Conservation (phyloP, 176 grass and related monocot genomes). For the Phragmites australis region DNA sequence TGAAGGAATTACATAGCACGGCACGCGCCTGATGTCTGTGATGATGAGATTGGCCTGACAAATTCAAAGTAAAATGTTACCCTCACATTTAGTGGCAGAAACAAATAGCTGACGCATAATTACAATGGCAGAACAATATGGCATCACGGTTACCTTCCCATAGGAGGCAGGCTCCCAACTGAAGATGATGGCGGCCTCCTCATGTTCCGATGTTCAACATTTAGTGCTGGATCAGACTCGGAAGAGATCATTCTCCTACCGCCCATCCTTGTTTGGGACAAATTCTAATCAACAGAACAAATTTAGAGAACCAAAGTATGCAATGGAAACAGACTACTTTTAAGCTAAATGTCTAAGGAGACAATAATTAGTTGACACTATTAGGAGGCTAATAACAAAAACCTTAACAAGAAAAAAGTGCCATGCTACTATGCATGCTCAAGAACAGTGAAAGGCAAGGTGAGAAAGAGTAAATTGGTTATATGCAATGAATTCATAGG, state of each 20-base stretch:
- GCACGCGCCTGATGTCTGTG: conserved; percentile 65
- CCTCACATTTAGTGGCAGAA: conserved; percentile 11
- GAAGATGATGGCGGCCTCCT: conserved; percentile 74
- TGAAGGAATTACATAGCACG: conserved; percentile 4
- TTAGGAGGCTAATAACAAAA: not conserved
- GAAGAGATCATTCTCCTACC: conserved; percentile 70
- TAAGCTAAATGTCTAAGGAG: not conserved
- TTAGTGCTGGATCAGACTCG: conserved; percentile 58
- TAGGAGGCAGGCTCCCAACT: conserved; percentile 63
- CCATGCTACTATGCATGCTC: not conserved
- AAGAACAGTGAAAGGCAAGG: not conserved
- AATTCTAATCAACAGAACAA: conserved; percentile 56
- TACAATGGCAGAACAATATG: not conserved
- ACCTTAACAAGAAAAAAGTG: not conserved
- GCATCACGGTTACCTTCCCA: conserved; percentile 57
- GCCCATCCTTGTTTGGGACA: conserved; percentile 80
- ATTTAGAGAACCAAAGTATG: conserved; percentile 23
- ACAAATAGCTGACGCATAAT: conserved; percentile 27
- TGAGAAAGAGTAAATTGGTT: not conserved
- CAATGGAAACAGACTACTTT: not conserved
- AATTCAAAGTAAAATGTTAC: conserved; percentile 45
- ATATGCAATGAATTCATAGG: not conserved
- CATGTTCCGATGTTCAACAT: conserved; percentile 60
- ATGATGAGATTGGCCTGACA: conserved; percentile 58
- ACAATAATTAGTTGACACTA: not conserved